Base-by-base conservation (phyloP, 2,329 filamentous ascomycete genomes). In the Colletotrichum spinosum region DNA sequence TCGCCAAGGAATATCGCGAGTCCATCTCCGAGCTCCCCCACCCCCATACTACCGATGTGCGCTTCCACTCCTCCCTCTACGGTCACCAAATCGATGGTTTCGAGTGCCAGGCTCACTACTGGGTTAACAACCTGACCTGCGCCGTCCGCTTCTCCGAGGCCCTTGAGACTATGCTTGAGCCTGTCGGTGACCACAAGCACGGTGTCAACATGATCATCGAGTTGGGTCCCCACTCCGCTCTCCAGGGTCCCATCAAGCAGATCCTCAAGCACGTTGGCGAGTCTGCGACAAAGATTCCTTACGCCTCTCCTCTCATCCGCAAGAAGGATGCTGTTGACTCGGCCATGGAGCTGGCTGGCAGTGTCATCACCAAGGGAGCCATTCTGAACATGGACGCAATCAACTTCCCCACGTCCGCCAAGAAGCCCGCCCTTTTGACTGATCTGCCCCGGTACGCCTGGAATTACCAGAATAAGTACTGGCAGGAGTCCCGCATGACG, bases 221-320 rank as follows among this genome's bases (percentile, higher is more conserved):
- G 70, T 70, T 85, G 8, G 83, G 83, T 0, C 83, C 83, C 1
- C 83, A 85, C 68, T 76, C 81, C 5, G 83, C 82, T 2, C 75
- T 86, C 2, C 78, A 82, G 53, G 83, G 83, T 0, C 83, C 83
- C 1, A 77, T 85, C 60, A 82, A 84, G 71, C 81, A 85, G 72
- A 83, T 84, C 13, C 71, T 84, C 34, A 83, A 83, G 68, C 73
- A 73, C 2, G 76, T 82, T 8, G 79, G 80, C 45, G 75, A 77
- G 41, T 78, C 78, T 0, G 75, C 77, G 48, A 65, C 17, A 34
- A 81, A 81, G 65, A 74, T 82, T 35, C 75, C 77, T 1, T 85
- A 85, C 60, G 73, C 75, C 6, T 78, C 81, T 1, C 75, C 77
- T 0, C 81, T 92, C 2, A 70, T 84, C 3, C 82, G 86, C 38